Percentiles rank a stretch among this genome's conserved stretches.
phyloP scores from a whole-genome alignment of 805 yeast species.

The Candida verbasci region DNA sequence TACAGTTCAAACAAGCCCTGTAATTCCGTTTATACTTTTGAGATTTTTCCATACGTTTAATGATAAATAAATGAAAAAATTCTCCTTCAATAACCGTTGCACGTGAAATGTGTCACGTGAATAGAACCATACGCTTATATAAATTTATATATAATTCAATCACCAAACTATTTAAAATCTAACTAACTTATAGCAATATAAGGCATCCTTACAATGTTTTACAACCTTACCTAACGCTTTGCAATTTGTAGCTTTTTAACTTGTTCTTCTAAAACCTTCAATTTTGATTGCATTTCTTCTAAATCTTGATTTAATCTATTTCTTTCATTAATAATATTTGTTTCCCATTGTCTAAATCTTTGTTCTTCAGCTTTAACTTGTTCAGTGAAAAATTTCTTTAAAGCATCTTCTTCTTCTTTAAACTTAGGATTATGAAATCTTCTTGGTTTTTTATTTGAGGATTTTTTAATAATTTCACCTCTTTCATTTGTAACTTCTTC shows the following conservation, averaged over 20 bases:
- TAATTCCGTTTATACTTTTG: slow-evolving; percentile 60
- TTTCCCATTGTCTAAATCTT: slow-evolving; percentile 98
- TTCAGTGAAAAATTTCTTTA: slow-evolving; percentile 92
- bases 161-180: no score
- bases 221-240: slow-evolving; percentile 29
- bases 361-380: slow-evolving; percentile 95
- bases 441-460: slow-evolving; percentile 46
- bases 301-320: slow-evolving; percentile 90
- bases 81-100: slow-evolving; percentile 3
- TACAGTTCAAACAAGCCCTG: slow-evolving; percentile 81
- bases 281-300: slow-evolving; percentile 79
- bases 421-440: slow-evolving; percentile 77
- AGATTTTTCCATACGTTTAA: background rate
- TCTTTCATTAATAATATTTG: slow-evolving; percentile 91
- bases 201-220: no score
- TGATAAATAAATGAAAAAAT: background rate
- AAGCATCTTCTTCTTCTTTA: slow-evolving; percentile 92
- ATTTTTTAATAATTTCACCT: slow-evolving; percentile 27
- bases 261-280: slow-evolving; percentile 70
- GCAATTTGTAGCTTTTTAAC: slow-evolving; percentile 53
- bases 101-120: no score
- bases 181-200: no score
- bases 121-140: no score
- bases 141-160: no score
- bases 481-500: slow-evolving; percentile 24